Base-by-base conservation (phyloP, 176 grass and related monocot genomes). In the Aegilops tauschii region DNA sequence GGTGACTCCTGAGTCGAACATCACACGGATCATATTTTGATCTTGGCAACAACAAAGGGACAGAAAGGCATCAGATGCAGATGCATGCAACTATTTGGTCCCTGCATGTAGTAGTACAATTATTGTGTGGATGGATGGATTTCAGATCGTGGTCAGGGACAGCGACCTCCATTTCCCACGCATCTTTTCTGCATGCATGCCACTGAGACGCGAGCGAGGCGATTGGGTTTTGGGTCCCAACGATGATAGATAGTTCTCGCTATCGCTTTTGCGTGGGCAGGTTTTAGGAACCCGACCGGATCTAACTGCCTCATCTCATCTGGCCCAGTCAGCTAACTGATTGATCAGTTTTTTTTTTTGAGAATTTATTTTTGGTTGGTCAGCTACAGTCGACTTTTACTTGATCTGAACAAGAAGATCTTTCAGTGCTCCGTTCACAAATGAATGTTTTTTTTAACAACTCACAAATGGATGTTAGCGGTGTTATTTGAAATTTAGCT, bases 211-310 rank as follows among this genome's bases (percentile, higher is more conserved):
- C 30, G 29, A 32, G 6, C 6, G 40, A 75, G 21, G 42, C 28
- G 40, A 56, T 82, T 78, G 73, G 63, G 6, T 58, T 52, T 79
- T 56, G 17, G 17, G 36, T 39, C 52, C 52, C 44, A 50, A 37
- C 14, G 42, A 67, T 66, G 16, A 44, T 44, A 44, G 42, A 44
- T 44, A 44, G 42, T 44, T 12, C 36, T 37, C 36, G 44, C 44
- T 12, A 20, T 9, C 27, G 20, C 17, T 20, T 86, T 64, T 50
- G 12, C 27, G 47, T 54, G 13, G 71, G 54, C 37, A 6, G 69
- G 12, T 76, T 40, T 52, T 12, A 83, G 62, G 20, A 21, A 70
- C 86, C 71, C 45, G 71, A 80, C 73, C 72, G 61, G 21, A 88
- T 61, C 23, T 64, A 47, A 47, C 34, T 20, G 42, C 45, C 45